A percentile compares a stretch with the other conserved stretches of the same genome.
Conservation (phyloP, 306 rosid species). For the Rosa persica region DNA sequence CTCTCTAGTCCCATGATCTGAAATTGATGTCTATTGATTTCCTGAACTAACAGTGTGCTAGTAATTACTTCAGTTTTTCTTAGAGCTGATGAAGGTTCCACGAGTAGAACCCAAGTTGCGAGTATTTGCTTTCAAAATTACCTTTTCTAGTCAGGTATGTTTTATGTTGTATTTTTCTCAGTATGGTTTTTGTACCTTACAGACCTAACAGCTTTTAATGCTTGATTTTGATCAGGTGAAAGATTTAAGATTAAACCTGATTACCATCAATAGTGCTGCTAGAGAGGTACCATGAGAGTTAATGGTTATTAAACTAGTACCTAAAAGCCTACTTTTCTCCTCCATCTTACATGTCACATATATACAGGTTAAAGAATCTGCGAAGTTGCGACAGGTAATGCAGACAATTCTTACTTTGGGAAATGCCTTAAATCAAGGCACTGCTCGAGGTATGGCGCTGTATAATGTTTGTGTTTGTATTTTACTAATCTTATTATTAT, state of each 20-base stretch:
- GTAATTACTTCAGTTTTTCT: constrained; percentile 62
- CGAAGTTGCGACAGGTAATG: constrained; percentile 91
- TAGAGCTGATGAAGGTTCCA: constrained; percentile 97
- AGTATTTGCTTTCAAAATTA: constrained; percentile 92
- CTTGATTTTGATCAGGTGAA: constrained; percentile 57
- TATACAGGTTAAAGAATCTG: constrained; percentile 89
- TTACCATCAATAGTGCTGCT: constrained; percentile 75
- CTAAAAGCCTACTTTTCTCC: constrained; percentile 16
- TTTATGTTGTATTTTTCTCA: constrained; percentile 13
- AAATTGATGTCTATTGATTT: constrained; percentile 22
- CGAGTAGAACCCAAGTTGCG: constrained; percentile 92
- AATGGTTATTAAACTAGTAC: constrained; percentile 26
- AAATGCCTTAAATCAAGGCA: constrained; percentile 97
- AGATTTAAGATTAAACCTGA: constrained; percentile 71
- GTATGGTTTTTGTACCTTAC: constrained; percentile 14
- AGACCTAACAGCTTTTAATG: constrained; percentile 23
- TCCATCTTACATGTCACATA: constrained; percentile 28
- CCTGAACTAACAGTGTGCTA: constrained; percentile 25
- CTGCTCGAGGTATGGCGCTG: constrained; percentile 70
- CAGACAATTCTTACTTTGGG: constrained; percentile 97
- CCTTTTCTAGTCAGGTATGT: constrained; percentile 82
- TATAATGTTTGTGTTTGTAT: constrained; percentile 2
- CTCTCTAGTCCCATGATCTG: constrained; percentile 28
- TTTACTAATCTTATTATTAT: not conserved
- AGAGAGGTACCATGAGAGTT: constrained; percentile 62